Percentiles rank a stretch among this genome's conserved stretches.
Evolutionary conservation across 345 rosid genomes (phyloP).

Genomic region (Anacardium occidentale): DNA sequence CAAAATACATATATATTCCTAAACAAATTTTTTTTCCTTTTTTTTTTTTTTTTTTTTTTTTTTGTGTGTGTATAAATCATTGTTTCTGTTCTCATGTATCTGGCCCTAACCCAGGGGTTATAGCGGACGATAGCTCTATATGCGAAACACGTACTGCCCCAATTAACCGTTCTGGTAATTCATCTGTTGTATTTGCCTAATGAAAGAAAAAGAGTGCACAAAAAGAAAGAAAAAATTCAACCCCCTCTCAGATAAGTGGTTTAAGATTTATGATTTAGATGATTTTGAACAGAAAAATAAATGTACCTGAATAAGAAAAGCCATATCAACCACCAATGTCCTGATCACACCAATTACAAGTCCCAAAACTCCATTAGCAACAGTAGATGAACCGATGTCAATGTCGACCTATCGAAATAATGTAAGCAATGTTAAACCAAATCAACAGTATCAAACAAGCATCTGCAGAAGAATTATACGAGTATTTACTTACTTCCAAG

Average conservation of each 20-base stretch:
- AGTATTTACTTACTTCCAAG: constrained; percentile 76
- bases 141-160: constrained; percentile 95
- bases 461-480: neutral
- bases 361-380: constrained; percentile 98
- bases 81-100: constrained; percentile 28
- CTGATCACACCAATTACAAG: constrained; percentile 94
- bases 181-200: constrained; percentile 76
- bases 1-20: constrained; percentile 17
- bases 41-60: no score
- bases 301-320: constrained; percentile 92
- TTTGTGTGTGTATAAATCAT: neutral
- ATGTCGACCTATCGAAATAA: constrained; percentile 66
- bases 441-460: neutral
- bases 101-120: constrained; percentile 66
- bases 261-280: no score
- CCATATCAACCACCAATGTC: constrained; percentile 95
- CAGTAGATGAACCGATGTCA: constrained; percentile 97
- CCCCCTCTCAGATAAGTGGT: no score
- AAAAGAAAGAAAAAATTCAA: neutral
- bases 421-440: constrained; percentile 17
- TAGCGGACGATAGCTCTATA: constrained; percentile 83
- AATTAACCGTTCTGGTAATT: constrained; percentile 83
- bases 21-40: neutral
- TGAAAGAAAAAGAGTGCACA: constrained; percentile 13
- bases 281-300: neutral